Base-by-base conservation (phyloP, 768 basidiomycete genomes). In the Asterophora parasitica region DNA sequence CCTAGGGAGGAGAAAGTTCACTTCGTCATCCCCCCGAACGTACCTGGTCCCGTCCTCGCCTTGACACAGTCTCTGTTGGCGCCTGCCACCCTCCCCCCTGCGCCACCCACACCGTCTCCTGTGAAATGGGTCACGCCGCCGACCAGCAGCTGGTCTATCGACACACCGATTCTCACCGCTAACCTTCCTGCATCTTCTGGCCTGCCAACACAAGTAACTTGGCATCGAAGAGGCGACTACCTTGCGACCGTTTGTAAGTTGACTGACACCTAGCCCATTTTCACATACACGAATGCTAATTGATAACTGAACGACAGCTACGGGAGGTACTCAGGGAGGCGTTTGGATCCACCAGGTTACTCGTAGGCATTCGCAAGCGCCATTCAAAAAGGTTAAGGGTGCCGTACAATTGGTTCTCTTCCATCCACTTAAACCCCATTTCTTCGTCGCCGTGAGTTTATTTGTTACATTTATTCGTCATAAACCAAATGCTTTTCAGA, bases 291-390 rank as follows among this genome's bases (percentile, higher is more conserved):
- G 20, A 50, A 42, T 26, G 49, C 34, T 50, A 50, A 46, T 52
- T 44, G 23, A 55, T 17, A 52, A 11, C 44, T 52, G 23, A 46
- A 32, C 48, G 44, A 45, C 35, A 87, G 84, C 84, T 12, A 78
- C 70, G 56, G 76, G 73, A 54, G 88, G 83, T 42, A 77, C 75
- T 28, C 88, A 91, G 61, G 85, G 87, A 30, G 81, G 83, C 37
- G 89, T 97, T 23, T 92, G 95, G 82, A 96, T 99, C 43, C 96
- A 99, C 62, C 96, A 99, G 62, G 65, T 96, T 13, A 86, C 89
- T 23, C 85, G 88, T 51, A 83, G 93, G 62, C 88, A 96, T 65
- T 97, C 95, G 4, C 96, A 99, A 68, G 91, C 93, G 4, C 96
- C 96, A 9, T 98, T 99, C 82, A 92, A 87, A 65, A 94, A 92